Percentiles rank a stretch among this genome's conserved stretches.
phyloP scores from a whole-genome alignment of 169 alveolate genomes.

The Cryptosporidium felis region DNA sequence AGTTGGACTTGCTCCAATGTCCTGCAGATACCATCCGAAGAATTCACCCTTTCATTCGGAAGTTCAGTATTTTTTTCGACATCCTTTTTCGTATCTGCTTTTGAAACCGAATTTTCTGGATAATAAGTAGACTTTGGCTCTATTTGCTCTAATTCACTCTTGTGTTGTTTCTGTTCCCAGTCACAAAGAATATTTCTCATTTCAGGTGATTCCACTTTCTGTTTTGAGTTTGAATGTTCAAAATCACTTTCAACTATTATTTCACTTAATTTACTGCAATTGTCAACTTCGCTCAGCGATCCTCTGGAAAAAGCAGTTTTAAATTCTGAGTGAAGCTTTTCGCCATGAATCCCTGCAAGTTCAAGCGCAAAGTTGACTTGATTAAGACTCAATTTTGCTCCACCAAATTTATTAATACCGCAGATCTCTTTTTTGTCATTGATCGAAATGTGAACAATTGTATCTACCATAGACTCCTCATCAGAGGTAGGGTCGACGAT shows the following conservation, averaged over 20 bases:
- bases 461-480: constrained; percentile 23
- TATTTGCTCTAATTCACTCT: too few relatives aligned
- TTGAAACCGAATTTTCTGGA: not conserved
- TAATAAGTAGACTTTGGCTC: too few relatives aligned
- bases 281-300: too few relatives aligned
- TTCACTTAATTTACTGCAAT: too few relatives aligned
- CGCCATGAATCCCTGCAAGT: constrained; percentile 46
- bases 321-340: constrained; percentile 24
- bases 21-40: constrained; percentile 38
- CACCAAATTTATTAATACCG: constrained; percentile 46
- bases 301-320: constrained; percentile 1
- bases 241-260: too few relatives aligned
- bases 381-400: constrained; percentile 8
- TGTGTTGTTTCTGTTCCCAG: too few relatives aligned
- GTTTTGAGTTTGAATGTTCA: too few relatives aligned
- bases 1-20: constrained; percentile 57
- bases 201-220: too few relatives aligned
- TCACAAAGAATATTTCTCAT: too few relatives aligned
- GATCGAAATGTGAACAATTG: constrained; percentile 30
- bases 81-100: not conserved
- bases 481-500: constrained; percentile 52
- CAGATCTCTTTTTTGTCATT: constrained; percentile 35
- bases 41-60: not conserved
- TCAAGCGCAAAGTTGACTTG: constrained; percentile 54
- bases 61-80: not conserved